Percentiles rank a stretch among this genome's conserved stretches.
Conservation (phyloP, 352 stramenopile genomes). For the Globisporangium cystogenes region DNA sequence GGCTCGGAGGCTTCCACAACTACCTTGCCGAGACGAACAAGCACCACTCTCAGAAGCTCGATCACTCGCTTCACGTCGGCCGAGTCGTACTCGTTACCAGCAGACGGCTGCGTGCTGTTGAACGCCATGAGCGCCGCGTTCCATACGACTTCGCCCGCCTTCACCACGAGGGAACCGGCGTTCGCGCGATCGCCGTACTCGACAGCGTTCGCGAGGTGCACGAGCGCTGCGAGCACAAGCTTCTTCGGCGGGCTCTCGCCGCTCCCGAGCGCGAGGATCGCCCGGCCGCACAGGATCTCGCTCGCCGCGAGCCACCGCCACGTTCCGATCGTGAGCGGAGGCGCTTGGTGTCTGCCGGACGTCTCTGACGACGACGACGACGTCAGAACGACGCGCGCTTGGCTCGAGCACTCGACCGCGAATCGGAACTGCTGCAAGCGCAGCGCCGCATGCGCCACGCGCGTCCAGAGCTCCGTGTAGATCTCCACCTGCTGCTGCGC, state of each 20-base stretch:
- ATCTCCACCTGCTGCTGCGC: conserved; percentile 57
- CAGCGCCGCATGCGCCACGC: conserved; percentile 53
- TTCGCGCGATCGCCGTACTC: conserved; percentile 30
- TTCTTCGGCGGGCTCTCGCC: conserved; percentile 34
- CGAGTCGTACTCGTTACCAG: conserved; percentile 14
- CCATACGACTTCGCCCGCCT: conserved; percentile 70
- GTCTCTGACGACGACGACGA: conserved; percentile 17
- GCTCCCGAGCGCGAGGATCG: conserved; percentile 43
- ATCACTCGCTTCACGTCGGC: conserved; percentile 19
- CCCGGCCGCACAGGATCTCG: conserved; percentile 47
- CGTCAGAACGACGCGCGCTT: conserved; percentile 21
- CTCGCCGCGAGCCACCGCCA: conserved; percentile 72
- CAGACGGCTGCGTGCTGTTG: conserved; percentile 8
- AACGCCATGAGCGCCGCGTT: conserved; percentile 53
- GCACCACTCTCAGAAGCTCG: conserved; percentile 13
- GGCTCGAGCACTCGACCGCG: conserved; percentile 47
- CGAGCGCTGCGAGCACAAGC: conserved; percentile 42
- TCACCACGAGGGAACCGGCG: conserved; percentile 22
- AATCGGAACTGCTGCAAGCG: conserved; percentile 38
- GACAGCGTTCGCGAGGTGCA: conserved; percentile 45
- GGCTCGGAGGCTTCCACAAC: conserved; percentile 3
- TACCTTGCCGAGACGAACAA: conserved; percentile 22
- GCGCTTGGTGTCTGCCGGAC: not conserved
- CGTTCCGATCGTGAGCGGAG: conserved; percentile 10
- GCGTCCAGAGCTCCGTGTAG: conserved; percentile 67